Conservation (phyloP, 495 filamentous ascomycete species). For the Penicillium paxilli region DNA sequence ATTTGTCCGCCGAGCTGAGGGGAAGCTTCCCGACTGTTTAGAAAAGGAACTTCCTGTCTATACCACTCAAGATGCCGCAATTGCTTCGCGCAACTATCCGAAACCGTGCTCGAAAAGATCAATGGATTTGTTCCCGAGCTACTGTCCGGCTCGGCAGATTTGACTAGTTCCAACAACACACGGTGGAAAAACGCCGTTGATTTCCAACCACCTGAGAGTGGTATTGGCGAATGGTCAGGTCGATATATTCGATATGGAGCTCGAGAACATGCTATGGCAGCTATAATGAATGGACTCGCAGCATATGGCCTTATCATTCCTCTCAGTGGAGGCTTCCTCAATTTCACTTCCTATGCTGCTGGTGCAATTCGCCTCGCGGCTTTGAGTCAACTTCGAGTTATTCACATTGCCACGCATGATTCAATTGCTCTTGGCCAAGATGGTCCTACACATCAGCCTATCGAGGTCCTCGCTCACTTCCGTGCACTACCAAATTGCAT, state of each 20-base stretch:
- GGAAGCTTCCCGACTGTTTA: conserved; percentile 40
- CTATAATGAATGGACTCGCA: conserved; percentile 35
- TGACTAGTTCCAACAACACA: conserved; percentile 54
- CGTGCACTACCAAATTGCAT: conserved; percentile 53
- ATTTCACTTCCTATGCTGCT: conserved; percentile 50
- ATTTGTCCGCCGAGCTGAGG: conserved; percentile 41
- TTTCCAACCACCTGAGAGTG: too few relatives aligned
- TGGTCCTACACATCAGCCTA: conserved; percentile 55
- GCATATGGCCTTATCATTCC: conserved; percentile 45
- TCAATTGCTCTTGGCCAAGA: conserved; percentile 50
- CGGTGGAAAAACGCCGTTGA: conserved; percentile 48
- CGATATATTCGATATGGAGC: conserved; percentile 1
- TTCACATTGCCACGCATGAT: conserved; percentile 57
- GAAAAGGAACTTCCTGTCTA: too few relatives aligned
- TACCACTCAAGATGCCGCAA: too few relatives aligned
- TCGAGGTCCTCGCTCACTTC: conserved; percentile 47
- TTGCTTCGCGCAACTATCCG: too few relatives aligned
- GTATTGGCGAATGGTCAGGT: too few relatives aligned
- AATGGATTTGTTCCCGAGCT: conserved; percentile 48
- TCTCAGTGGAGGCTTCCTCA: conserved; percentile 45
- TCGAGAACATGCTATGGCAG: background rate
- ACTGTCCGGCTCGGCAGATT: conserved; percentile 58
- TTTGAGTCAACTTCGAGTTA: conserved; percentile 42
- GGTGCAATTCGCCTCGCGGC: conserved; percentile 53
- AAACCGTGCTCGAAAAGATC: too few relatives aligned